Percentiles rank a stretch among this genome's conserved stretches.
These are phyloP conservation scores for Colletotrichum endophyticum DNA, from an alignment of 2,329 filamentous ascomycete genomes.

Conservation along the genomic window DNA sequence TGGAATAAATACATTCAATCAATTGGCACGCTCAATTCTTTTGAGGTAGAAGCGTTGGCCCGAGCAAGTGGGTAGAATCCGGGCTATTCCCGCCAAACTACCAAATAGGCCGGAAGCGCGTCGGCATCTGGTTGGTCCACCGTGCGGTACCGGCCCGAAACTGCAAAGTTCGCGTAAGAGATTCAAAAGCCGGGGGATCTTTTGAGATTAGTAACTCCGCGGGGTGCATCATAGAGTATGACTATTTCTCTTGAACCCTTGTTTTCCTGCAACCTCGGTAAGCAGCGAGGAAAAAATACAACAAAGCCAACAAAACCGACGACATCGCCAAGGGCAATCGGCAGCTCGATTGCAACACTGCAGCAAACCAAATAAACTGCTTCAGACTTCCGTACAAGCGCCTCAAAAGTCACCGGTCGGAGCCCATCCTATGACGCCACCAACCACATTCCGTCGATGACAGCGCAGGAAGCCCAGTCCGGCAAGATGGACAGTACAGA, in stretches of 20 bases:
- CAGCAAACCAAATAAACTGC: not conserved
- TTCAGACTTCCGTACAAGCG: not conserved
- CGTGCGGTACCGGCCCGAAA: conserved; percentile 10
- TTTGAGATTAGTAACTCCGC: not conserved
- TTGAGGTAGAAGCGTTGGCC: not conserved
- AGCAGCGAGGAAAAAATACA: not conserved
- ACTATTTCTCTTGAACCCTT: not conserved
- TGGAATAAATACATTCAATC: not conserved
- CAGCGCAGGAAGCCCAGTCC: not conserved
- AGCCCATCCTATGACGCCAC: not conserved
- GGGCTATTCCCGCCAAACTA: conserved; percentile 1
- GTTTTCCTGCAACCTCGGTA: not conserved
- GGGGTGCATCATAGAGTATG: not conserved
- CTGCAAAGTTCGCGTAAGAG: not conserved
- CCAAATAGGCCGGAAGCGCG: not conserved
- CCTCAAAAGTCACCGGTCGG: not conserved
- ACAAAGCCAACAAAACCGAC: not conserved
- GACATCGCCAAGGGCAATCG: not conserved
- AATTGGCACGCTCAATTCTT: not conserved
- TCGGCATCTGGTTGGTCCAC: conserved; percentile 10
- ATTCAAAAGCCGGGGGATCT: not conserved
- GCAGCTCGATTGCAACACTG: not conserved
- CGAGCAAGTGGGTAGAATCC: not conserved
- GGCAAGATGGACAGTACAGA: not conserved
- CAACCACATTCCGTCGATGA: not conserved